Evolutionary conservation across 805 yeast genomes (phyloP).

Genomic region (Ogataea ganodermae): DNA sequence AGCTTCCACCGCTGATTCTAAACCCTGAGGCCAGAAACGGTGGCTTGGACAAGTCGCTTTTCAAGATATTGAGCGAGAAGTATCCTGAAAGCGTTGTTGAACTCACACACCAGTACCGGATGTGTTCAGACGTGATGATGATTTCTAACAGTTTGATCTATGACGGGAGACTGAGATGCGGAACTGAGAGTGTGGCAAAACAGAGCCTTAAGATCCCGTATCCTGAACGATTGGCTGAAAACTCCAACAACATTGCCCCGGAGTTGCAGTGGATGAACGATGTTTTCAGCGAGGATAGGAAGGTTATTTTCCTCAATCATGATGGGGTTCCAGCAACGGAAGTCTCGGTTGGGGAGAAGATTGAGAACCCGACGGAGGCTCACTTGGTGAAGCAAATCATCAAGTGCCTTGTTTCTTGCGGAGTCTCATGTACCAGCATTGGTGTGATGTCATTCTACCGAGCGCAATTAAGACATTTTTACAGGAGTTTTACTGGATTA

Average conservation of each 20-base stretch:
- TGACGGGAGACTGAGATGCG: conserved; percentile 75
- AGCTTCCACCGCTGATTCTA: conserved; percentile 84
- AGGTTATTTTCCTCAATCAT: conserved; percentile 79
- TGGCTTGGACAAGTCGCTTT: conserved; percentile 75
- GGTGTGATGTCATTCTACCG: conserved; percentile 92
- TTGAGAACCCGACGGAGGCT: conserved; percentile 76
- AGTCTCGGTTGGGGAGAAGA: conserved; percentile 58
- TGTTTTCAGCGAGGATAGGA: conserved; percentile 53
- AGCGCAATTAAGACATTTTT: conserved; percentile 66
- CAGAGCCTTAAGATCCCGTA: conserved; percentile 55
- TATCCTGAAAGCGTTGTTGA: conserved; percentile 79
- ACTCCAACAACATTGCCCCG: conserved; percentile 12
- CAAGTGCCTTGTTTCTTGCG: conserved; percentile 55
- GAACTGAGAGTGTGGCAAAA: conserved; percentile 60
- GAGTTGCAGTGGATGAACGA: conserved; percentile 53
- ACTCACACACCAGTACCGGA: conserved; percentile 82
- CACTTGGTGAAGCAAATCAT: conserved; percentile 62
- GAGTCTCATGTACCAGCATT: conserved; percentile 58
- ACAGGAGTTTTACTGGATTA: conserved; percentile 31
- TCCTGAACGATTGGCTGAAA: conserved; percentile 28
- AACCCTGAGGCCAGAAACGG: conserved; percentile 62
- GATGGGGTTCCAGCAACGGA: conserved; percentile 67
- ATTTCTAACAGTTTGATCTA: conserved; percentile 81
- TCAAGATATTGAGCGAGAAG: conserved; percentile 67
- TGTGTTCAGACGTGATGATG: conserved; percentile 87